Conservation (phyloP, 345 rosid genomes). For the Brassica incana region DNA sequence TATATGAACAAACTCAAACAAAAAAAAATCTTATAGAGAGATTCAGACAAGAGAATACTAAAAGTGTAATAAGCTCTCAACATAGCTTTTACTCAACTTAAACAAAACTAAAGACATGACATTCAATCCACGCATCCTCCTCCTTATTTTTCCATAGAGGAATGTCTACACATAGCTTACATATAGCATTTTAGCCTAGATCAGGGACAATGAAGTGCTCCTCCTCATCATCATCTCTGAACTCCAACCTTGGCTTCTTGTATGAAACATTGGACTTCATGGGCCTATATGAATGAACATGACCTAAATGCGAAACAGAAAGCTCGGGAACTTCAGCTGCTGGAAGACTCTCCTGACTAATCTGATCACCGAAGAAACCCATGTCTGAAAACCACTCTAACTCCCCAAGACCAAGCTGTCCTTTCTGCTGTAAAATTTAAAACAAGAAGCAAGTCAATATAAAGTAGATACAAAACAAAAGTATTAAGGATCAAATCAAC, state of each 20-base stretch:
- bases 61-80: not conserved
- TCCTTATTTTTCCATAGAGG: not conserved
- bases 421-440: conserved; percentile 53
- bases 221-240: conserved; percentile 56
- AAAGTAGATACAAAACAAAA: not conserved
- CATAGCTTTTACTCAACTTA: conserved; percentile 23
- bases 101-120: conserved; percentile 17
- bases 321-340: conserved; percentile 94
- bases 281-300: conserved; percentile 46
- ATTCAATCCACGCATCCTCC: not conserved
- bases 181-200: conserved; percentile 52
- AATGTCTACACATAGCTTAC: conserved; percentile 11
- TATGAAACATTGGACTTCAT: conserved; percentile 51
- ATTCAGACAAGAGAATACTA: not conserved
- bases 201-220: conserved; percentile 91
- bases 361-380: conserved; percentile 64
- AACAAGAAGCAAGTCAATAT: conserved; percentile 1
- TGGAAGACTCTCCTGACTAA: conserved; percentile 57
- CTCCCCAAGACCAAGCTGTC: conserved; percentile 72
- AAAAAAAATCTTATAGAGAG: conserved; percentile 15
- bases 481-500: not conserved
- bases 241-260: conserved; percentile 80
- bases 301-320: conserved; percentile 45
- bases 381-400: conserved; percentile 84
- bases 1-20: conserved; percentile 32